Conservation (phyloP, 306 rosid species). For the Nissolia schottii region DNA sequence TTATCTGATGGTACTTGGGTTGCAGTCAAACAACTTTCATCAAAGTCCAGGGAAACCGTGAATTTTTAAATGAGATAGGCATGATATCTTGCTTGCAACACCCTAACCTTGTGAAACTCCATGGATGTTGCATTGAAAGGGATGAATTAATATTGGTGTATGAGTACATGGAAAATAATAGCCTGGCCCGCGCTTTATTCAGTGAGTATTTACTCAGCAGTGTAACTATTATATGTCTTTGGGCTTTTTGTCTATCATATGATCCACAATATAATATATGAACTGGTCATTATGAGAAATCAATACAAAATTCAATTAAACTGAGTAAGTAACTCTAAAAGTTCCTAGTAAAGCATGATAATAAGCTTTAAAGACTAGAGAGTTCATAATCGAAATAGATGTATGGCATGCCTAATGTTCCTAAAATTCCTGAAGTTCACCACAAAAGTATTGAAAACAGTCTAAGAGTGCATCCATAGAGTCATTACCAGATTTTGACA, state of each 20-base stretch:
- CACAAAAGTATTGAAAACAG: too few relatives aligned
- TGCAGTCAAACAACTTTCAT: slow-evolving; percentile 58
- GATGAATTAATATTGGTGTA: slow-evolving; percentile 53
- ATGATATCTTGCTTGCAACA: slow-evolving; percentile 56
- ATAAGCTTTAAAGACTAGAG: too few relatives aligned
- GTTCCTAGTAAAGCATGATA: too few relatives aligned
- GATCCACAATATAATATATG: background rate
- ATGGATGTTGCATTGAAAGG: slow-evolving; percentile 57
- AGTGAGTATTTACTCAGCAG: slow-evolving; percentile 35
- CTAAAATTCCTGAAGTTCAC: too few relatives aligned
- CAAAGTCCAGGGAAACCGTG: slow-evolving; percentile 53
- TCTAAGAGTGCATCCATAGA: too few relatives aligned
- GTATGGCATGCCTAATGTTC: too few relatives aligned
- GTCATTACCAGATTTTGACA: too few relatives aligned
- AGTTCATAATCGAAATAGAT: too few relatives aligned
- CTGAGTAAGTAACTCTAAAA: background rate
- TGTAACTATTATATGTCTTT: background rate
- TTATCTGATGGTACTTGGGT: slow-evolving; percentile 45
- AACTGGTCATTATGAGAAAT: slow-evolving; percentile 10
- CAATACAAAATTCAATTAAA: background rate
- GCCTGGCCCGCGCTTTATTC: slow-evolving; percentile 46
- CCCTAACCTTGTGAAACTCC: slow-evolving; percentile 58
- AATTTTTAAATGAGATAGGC: slow-evolving; percentile 54
- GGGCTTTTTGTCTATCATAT: background rate
- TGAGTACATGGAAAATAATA: slow-evolving; percentile 62